Evolutionary conservation across 768 basidiomycete species (phyloP).

Genomic region (Pleurotus platypus): DNA sequence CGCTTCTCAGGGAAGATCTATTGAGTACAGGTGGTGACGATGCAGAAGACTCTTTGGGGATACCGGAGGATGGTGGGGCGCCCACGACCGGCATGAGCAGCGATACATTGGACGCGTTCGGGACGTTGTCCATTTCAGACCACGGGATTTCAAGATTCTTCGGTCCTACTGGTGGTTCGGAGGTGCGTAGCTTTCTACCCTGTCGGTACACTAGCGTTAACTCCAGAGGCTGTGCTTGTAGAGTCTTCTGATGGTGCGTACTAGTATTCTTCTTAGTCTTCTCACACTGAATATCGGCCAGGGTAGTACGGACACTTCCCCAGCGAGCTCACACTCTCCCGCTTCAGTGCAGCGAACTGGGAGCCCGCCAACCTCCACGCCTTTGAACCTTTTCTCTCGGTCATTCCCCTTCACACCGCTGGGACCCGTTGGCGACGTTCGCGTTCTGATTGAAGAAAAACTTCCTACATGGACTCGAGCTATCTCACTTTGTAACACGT

Average conservation of each 20-base stretch:
- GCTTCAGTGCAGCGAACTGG: slow-evolving; percentile 15
- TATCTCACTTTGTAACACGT: slow-evolving; percentile 36
- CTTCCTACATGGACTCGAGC: slow-evolving; percentile 55
- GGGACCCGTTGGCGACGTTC: slow-evolving; percentile 42
- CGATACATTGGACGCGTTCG: slow-evolving; percentile 54
- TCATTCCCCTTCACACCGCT: slow-evolving; percentile 65
- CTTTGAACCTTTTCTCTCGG: slow-evolving; percentile 49
- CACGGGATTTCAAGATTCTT: slow-evolving; percentile 61
- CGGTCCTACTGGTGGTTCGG: slow-evolving; percentile 64
- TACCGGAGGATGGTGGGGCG: slow-evolving; percentile 9
- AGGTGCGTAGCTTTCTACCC: slow-evolving; percentile 40
- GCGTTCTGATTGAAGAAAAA: slow-evolving; percentile 46
- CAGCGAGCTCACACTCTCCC: slow-evolving; percentile 17
- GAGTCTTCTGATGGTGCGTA: slow-evolving; percentile 23
- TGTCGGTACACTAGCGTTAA: too few species aligned
- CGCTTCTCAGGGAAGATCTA: slow-evolving; percentile 54
- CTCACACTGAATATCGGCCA: slow-evolving; percentile 4
- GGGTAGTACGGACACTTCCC: slow-evolving; percentile 20
- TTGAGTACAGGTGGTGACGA: slow-evolving; percentile 29
- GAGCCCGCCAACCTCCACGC: slow-evolving; percentile 17
- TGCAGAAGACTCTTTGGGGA: slow-evolving; percentile 16
- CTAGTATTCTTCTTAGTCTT: neutral
- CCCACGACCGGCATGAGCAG: slow-evolving; percentile 14
- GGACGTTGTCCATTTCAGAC: slow-evolving; percentile 58
- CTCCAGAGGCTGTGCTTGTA: slow-evolving; percentile 7